A percentile compares a stretch with the other conserved stretches of the same genome.
These are phyloP conservation scores for Hyaloscypha hepaticicola DNA, from an alignment of 495 filamentous ascomycete species.

Conservation along the genomic window DNA sequence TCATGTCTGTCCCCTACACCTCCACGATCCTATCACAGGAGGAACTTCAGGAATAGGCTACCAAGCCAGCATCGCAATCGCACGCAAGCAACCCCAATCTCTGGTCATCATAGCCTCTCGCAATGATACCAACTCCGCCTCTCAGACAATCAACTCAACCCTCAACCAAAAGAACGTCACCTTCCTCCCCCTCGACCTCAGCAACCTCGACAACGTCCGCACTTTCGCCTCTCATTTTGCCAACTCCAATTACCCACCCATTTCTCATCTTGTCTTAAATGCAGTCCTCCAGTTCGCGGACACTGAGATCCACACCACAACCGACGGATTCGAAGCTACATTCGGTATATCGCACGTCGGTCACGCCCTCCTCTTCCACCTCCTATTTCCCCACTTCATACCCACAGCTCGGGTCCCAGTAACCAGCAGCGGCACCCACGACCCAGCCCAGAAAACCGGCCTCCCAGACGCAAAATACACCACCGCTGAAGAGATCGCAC, in stretches of 20 bases:
- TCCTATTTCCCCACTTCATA: slow-evolving; percentile 46
- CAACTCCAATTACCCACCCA: slow-evolving; percentile 37
- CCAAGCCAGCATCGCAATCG: slow-evolving; percentile 41
- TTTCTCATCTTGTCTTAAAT: slow-evolving; percentile 45
- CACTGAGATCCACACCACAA: slow-evolving; percentile 32
- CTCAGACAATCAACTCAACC: slow-evolving; percentile 4
- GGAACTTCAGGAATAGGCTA: slow-evolving; percentile 26
- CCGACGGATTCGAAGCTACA: slow-evolving; percentile 41
- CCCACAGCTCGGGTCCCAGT: slow-evolving; percentile 47
- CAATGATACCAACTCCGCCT: slow-evolving; percentile 35
- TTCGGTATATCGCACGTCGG: slow-evolving; percentile 41
- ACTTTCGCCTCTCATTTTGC: slow-evolving; percentile 38
- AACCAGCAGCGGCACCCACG: slow-evolving; percentile 37
- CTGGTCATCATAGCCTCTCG: slow-evolving; percentile 45
- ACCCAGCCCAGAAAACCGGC: slow-evolving; percentile 35
- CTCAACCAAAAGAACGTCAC: slow-evolving; percentile 34
- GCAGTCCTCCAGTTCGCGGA: slow-evolving; percentile 44
- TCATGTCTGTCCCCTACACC: no score
- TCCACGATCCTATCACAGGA: slow-evolving; percentile 1
- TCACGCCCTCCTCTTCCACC: slow-evolving; percentile 51
- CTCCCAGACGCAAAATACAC: slow-evolving; percentile 35
- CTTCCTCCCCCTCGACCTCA: slow-evolving; percentile 44
- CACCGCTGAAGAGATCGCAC: slow-evolving; percentile 36
- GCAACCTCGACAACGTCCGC: slow-evolving; percentile 38
- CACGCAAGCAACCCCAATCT: slow-evolving; percentile 41